phyloP scores from a whole-genome alignment of 768 basidiomycete genomes.

The Scleroderma bovista region DNA sequence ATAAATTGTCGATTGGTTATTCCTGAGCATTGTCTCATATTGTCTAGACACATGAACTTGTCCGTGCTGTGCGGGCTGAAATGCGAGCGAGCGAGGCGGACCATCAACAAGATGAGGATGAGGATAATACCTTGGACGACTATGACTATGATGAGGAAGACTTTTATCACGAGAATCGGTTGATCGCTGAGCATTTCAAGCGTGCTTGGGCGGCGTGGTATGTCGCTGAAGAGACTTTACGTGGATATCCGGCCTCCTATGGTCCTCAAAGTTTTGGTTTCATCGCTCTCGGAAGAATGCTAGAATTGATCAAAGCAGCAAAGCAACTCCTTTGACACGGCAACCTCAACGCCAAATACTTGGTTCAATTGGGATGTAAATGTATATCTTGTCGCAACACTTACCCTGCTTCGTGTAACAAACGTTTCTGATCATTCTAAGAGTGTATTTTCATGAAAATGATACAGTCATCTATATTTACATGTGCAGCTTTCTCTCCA shows the following conservation, averaged over 20 bases:
- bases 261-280: constrained; percentile 43
- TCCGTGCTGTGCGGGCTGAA: constrained; percentile 32
- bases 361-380: neutral
- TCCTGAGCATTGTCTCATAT: constrained; percentile 4
- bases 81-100: constrained; percentile 14
- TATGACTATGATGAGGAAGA: constrained; percentile 24
- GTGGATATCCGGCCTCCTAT: constrained; percentile 22
- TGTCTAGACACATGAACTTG: constrained; percentile 35
- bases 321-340: neutral
- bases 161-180: constrained; percentile 23
- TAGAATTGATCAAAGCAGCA: constrained; percentile 34
- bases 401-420: neutral
- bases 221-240: constrained; percentile 28
- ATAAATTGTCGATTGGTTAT: neutral
- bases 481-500: constrained; percentile 56
- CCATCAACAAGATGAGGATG: constrained; percentile 19
- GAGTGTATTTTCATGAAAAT: too few species aligned
- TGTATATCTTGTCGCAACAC: neutral
- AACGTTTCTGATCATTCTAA: too few species aligned
- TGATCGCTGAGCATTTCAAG: constrained; percentile 26
- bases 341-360: neutral
- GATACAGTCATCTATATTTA: constrained; percentile 21
- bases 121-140: constrained; percentile 22
- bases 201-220: constrained; percentile 44
- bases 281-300: constrained; percentile 37